These are phyloP conservation scores for Coemansia sp. DNA, from an alignment of 192 early-diverging fungal genomes.

Conservation along the genomic window DNA sequence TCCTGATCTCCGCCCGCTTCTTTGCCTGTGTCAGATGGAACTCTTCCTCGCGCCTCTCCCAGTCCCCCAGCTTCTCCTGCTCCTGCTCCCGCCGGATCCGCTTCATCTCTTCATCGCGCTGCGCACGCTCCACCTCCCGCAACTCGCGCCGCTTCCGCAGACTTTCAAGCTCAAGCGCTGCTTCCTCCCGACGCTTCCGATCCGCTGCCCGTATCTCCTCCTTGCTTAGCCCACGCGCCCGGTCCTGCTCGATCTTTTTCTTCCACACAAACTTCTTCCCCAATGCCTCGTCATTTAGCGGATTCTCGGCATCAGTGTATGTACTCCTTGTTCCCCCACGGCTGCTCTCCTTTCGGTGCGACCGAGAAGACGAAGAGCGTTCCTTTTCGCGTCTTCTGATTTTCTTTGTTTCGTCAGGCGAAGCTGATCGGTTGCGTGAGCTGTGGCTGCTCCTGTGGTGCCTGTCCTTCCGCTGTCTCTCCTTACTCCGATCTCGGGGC, in stretches of 20 bases:
- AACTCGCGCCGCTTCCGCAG: constrained; percentile 75
- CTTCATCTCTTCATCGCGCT: constrained; percentile 77
- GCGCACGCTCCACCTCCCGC: constrained; percentile 78
- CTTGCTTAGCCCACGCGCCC: constrained; percentile 60
- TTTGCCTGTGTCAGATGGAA: constrained; percentile 94
- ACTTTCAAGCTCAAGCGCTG: constrained; percentile 76
- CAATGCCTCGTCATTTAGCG: constrained; percentile 74
- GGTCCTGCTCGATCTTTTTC: constrained; percentile 88
- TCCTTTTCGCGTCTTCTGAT: not conserved
- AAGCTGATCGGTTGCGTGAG: constrained; percentile 3
- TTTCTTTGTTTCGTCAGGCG: not conserved
- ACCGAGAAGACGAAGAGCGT: not conserved
- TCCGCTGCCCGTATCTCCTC: constrained; percentile 61
- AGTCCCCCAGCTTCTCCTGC: constrained; percentile 89
- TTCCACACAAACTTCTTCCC: constrained; percentile 90
- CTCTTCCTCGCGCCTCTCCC: constrained; percentile 90
- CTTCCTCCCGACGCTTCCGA: constrained; percentile 59
- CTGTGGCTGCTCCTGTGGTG: not conserved
- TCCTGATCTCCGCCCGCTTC: constrained; percentile 86
- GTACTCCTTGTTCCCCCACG: constrained; percentile 42
- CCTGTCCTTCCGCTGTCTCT: not conserved
- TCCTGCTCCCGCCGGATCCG: constrained; percentile 83
- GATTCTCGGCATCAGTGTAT: constrained; percentile 74
- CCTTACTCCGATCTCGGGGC: constrained; percentile 1
- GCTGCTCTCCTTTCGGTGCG: constrained; percentile 6